Base-by-base conservation (phyloP, 345 rosid species). In the Gossypium arboreum region DNA sequence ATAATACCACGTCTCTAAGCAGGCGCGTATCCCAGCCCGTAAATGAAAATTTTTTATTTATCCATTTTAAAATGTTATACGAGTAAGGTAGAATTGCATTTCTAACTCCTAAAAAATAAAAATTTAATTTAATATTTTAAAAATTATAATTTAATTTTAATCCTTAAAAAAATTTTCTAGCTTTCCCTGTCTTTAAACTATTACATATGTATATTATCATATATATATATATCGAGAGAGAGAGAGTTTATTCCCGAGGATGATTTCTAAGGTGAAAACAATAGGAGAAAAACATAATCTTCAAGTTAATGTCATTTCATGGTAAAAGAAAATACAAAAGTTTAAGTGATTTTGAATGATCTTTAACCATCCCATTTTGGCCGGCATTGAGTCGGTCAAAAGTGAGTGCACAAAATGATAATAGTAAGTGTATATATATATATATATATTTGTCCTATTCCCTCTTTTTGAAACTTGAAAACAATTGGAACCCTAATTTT, bases 331-430 rank as follows among this genome's bases (percentile, higher is more conserved):
- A 25, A 48, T 50, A 9, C 1, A 69, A 27, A 51, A 27, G 16
- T 16, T 51, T 16, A 50, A 3, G 59, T 50, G 24, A 68, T 50
- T 68, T 67, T 48, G 1, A 50, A 68, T 25, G 41, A 15, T 9
- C 44, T 69, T 50, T 55, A 69, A 50, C 73, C 45, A 69, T 5
- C 17, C 43, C 43, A 10, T 64, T 70, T 72, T 76, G 78, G 58
- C 76, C 68, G 50, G 64, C 70, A 48, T 79, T 76, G 51, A 45
- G 45, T 57, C 24, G 80, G 83, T 81, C 76, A 79, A 78, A 81
- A 75, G 77, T 45, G 41, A 18, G 41, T 54, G 63, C 72, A 44
- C 16, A 12, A 12, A 34, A 20, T 22, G 22, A 62, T 62, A 27
- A 45, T 5, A 20, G 34, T 44, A 16, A 0, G 15, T 54, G 1